These are phyloP conservation scores for Juncus inflexus DNA, from an alignment of 176 grass and related monocot species.

Conservation along the genomic window DNA sequence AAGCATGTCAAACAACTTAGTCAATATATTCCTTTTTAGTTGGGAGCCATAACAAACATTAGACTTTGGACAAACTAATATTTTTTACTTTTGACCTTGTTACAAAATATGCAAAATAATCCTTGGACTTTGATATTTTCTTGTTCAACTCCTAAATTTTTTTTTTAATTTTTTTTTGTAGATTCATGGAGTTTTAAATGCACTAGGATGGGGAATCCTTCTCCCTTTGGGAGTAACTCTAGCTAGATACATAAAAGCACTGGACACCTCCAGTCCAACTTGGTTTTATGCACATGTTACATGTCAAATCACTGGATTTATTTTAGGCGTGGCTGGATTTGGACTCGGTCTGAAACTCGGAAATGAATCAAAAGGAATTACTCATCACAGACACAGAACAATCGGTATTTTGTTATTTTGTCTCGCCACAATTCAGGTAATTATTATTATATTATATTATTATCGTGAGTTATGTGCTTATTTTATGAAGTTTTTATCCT, in stretches of 20 bases:
- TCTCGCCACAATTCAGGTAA: slow-evolving; percentile 53
- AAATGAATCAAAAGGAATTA: slow-evolving; percentile 44
- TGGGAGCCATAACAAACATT: background rate
- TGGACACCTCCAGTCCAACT: slow-evolving; percentile 50
- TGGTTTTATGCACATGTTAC: slow-evolving; percentile 74
- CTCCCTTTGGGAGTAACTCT: slow-evolving; percentile 56
- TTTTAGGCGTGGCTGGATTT: slow-evolving; percentile 59
- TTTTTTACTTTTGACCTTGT: no score
- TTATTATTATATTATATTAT: background rate
- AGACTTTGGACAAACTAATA: no score
- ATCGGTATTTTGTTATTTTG: slow-evolving; percentile 47
- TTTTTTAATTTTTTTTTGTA: background rate
- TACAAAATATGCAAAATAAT: no score
- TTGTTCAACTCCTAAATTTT: no score
- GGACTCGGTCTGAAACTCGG: slow-evolving; percentile 60
- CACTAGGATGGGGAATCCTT: slow-evolving; percentile 65
- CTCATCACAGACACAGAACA: slow-evolving; percentile 35
- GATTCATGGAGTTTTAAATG: slow-evolving; percentile 66
- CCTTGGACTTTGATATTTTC: no score
- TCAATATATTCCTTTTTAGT: background rate
- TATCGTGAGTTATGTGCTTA: background rate
- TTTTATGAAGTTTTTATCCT: background rate
- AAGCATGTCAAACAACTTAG: no score
- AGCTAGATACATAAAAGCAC: slow-evolving; percentile 63
- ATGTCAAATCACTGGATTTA: slow-evolving; percentile 52